Evolutionary conservation across 345 rosid species (phyloP).

Genomic region (Cardamine chenopodiifolia): DNA sequence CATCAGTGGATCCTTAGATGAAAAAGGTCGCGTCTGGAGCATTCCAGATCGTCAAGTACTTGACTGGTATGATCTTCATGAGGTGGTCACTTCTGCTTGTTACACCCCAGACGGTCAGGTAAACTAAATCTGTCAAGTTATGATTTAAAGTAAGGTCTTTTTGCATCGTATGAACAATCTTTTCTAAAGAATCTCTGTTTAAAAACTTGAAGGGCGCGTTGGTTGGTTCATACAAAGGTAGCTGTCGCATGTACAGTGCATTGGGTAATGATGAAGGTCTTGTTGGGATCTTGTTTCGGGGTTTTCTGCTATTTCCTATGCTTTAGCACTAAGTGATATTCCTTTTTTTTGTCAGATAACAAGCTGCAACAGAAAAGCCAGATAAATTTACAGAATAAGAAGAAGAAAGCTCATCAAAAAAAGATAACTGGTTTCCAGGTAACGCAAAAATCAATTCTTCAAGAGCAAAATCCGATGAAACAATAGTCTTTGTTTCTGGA

Average conservation of each 20-base stretch:
- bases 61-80: constrained; percentile 96
- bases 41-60: constrained; percentile 91
- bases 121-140: constrained; percentile 13
- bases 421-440: constrained; percentile 99
- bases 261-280: constrained; percentile 51
- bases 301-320: not conserved
- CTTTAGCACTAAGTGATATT: not conserved
- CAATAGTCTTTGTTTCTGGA: constrained; percentile 3
- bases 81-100: constrained; percentile 98
- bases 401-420: constrained; percentile 87
- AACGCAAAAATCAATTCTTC: constrained; percentile 23
- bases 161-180: not conserved
- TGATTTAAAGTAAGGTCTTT: not conserved
- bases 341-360: constrained; percentile 63
- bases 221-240: constrained; percentile 94
- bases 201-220: constrained; percentile 71
- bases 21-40: constrained; percentile 97
- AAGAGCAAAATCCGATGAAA: constrained; percentile 18
- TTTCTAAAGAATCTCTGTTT: constrained; percentile 34
- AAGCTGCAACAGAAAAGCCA: constrained; percentile 72
- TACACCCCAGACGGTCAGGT: constrained; percentile 99
- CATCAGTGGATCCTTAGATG: constrained; percentile 97
- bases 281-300: not conserved
- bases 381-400: constrained; percentile 85
- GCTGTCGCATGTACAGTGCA: constrained; percentile 72